A percentile compares a stretch with the other conserved stretches of the same genome.
These are phyloP conservation scores for Poa pratensis DNA, from an alignment of 176 grass and related monocot genomes.

Conservation along the genomic window DNA sequence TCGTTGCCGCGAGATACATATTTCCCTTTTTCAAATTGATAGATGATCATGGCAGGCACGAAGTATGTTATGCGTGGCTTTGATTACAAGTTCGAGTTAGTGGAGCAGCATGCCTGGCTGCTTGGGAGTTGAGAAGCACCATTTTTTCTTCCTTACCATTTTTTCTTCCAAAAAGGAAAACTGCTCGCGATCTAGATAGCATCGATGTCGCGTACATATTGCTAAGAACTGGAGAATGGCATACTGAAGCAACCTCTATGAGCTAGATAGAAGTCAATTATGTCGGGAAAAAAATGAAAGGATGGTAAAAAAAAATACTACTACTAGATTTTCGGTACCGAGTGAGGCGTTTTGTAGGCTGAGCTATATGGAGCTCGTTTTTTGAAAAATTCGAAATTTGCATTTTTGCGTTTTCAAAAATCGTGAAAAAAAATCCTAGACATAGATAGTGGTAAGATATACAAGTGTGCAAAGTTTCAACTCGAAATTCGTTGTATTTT, in stretches of 20 bases:
- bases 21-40: not conserved
- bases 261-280: conserved; percentile 38
- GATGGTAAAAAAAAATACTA: not conserved
- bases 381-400: too few relatives aligned
- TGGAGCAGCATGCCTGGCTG: conserved; percentile 15
- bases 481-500: too few relatives aligned
- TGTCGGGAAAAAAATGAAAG: not conserved
- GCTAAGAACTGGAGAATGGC: not conserved
- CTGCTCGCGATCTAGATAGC: not conserved
- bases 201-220: not conserved
- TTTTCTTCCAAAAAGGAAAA: not conserved
- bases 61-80: conserved; percentile 8
- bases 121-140: conserved; percentile 24
- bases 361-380: too few relatives aligned
- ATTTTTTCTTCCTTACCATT: conserved; percentile 5
- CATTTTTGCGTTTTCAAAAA: too few relatives aligned
- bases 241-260: not conserved
- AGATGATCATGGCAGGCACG: conserved; percentile 49
- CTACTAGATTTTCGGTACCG: too few relatives aligned
- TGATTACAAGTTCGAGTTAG: conserved; percentile 35
- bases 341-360: too few relatives aligned
- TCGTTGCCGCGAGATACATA: not conserved
- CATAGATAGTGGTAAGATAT: too few relatives aligned
- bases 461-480: too few relatives aligned
- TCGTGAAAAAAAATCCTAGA: too few relatives aligned